Percentiles rank a stretch among this genome's conserved stretches.
Evolutionary conservation across 2,329 filamentous ascomycete species (phyloP).

Genomic region (Trichophyton simii): DNA sequence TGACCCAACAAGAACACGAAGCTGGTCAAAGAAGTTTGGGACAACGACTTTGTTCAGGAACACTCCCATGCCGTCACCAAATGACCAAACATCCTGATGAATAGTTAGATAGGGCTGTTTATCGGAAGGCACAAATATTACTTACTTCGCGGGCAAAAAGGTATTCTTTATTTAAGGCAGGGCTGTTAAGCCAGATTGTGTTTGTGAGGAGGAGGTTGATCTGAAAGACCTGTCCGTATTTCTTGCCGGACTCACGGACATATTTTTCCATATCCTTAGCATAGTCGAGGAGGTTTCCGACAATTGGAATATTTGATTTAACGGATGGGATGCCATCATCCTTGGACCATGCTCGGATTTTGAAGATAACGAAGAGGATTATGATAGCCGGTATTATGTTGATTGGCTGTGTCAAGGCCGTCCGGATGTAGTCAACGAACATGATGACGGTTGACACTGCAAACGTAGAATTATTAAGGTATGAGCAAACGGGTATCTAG

Average conservation of each 20-base stretch:
- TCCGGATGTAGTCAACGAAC: slow-evolving; percentile 4
- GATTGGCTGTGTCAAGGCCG: slow-evolving; percentile 4
- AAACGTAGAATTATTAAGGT: not conserved
- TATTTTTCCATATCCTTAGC: slow-evolving; percentile 10
- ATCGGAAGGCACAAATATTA: not conserved
- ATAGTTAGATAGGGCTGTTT: not conserved
- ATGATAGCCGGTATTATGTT: slow-evolving; percentile 3
- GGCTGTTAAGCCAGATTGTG: slow-evolving; percentile 10
- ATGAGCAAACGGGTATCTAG: not conserved
- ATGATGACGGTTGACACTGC: not conserved
- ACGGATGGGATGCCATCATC: slow-evolving; percentile 8
- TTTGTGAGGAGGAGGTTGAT: slow-evolving; percentile 10
- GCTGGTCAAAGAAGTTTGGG: slow-evolving; percentile 13
- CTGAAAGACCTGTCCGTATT: slow-evolving; percentile 11
- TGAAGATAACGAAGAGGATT: not conserved
- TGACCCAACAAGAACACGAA: slow-evolving; percentile 10
- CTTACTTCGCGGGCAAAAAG: slow-evolving; percentile 11
- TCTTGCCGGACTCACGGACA: slow-evolving; percentile 6
- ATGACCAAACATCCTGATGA: slow-evolving; percentile 13
- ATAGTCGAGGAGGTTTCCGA: slow-evolving; percentile 11
- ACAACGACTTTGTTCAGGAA: slow-evolving; percentile 14
- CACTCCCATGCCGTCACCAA: slow-evolving; percentile 13
- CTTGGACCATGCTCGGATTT: slow-evolving; percentile 2
- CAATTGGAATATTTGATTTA: slow-evolving; percentile 9
- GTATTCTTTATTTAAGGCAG: slow-evolving; percentile 11